Percentiles rank a stretch among this genome's conserved stretches.
phyloP scores from a whole-genome alignment of 139 green algal genomes.

The Zygnema cylindricum region DNA sequence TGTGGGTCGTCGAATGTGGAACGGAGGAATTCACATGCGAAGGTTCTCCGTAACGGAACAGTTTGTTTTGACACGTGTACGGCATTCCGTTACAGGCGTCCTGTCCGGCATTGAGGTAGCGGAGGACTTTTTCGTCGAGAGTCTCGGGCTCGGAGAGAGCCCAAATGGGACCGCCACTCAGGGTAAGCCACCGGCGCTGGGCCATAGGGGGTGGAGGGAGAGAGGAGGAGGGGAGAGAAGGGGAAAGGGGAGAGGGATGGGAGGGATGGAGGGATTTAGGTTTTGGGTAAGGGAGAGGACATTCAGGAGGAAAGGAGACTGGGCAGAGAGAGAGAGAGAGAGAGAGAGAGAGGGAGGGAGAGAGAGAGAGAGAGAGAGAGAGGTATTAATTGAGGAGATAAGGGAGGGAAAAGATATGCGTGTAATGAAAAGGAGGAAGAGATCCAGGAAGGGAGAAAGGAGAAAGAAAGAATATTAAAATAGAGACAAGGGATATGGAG shows the following conservation, averaged over 20 bases:
- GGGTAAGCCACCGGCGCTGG: background rate
- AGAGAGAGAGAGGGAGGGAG: background rate
- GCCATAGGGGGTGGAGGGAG: background rate
- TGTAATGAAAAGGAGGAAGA: background rate
- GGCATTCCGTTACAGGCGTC: background rate
- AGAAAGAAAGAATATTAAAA: background rate
- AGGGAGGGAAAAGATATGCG: background rate
- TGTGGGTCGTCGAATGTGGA: too few relatives aligned
- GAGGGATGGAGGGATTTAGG: background rate
- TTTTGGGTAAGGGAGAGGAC: background rate
- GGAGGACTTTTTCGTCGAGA: background rate
- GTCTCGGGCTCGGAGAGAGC: background rate
- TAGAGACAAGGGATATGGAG: background rate
- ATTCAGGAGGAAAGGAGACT: background rate
- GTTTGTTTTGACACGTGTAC: background rate
- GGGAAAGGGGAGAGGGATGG: background rate
- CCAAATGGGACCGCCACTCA: background rate
- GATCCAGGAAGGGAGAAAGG: background rate
- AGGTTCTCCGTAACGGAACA: background rate
- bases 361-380: background rate
- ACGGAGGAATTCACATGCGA: too few relatives aligned
- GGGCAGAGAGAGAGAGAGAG: background rate
- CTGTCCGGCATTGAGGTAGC: background rate
- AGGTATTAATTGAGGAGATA: background rate
- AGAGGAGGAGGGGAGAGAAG: background rate